Evolutionary conservation across 2,329 filamentous ascomycete species (phyloP), one percentile per base, ranked within the genome.

Genomic region (Leptosphaerulina australis): DNA sequence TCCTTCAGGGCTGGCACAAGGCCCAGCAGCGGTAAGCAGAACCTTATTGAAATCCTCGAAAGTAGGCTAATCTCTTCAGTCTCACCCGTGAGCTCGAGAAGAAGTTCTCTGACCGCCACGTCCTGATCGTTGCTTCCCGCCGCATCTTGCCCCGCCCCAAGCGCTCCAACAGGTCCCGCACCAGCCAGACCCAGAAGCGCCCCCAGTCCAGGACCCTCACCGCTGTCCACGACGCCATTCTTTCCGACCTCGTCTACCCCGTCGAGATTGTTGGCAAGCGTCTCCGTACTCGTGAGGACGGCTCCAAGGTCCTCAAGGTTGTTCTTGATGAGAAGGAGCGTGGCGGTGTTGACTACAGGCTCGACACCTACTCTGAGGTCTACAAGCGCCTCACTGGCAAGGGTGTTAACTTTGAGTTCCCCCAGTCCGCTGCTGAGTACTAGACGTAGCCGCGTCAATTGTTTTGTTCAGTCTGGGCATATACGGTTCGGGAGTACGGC

Each of bases 61-160:
- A 25, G 9, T 9, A 7, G 31, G 35, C 62, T 62, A 34, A 62
- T 39, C 15, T 5, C 35, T 62, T 11, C 60, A 97, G 93, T 77
- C 88, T 99, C 77, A 99, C 94, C 81, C 94, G 94, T 82, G 94
- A 99, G 86, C 92, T 99, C 77, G 94, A 99, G 89, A 99, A 99
- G 91, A 99, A 99, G 85, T 99, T 99, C 91, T 97, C 94, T 65
- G 94, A 99, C 86, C 94, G 94, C 81, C 94, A 99, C 81, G 94
- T 99, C 79, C 85, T 99, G 79, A 91, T 99, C 87, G 88, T 99
- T 73, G 94, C 94, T 72, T 95, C 93, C 76, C 94, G 94, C 86
- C 94, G 94, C 81, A 99, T 99, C 75, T 86, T 99, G 60, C 93
- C 94, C 78, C 91, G 92, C 79, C 94, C 94, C 79, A 97, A 97